These are phyloP conservation scores for Tephrocybe sp. DNA, from an alignment of 768 basidiomycete genomes.

Conservation along the genomic window DNA sequence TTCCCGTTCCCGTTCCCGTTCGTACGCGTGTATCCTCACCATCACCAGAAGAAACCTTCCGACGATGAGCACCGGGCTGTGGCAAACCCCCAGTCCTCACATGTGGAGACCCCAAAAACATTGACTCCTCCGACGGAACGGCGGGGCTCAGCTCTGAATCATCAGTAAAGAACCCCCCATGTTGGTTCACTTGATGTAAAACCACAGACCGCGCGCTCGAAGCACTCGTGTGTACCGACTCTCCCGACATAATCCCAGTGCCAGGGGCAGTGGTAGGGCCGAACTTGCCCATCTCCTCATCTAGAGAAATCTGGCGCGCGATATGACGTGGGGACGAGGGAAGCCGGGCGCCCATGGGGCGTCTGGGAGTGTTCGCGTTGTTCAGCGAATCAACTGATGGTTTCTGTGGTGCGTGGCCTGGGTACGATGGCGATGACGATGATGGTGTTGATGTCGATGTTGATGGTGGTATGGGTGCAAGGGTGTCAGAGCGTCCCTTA, in stretches of 20 bases:
- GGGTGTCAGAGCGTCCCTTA: not conserved
- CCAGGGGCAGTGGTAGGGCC: too few species aligned
- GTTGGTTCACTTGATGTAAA: too few species aligned
- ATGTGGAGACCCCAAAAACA: constrained; percentile 5
- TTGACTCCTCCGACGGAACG: constrained; percentile 5
- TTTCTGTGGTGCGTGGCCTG: not conserved
- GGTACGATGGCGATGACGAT: too few species aligned
- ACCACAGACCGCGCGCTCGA: too few species aligned
- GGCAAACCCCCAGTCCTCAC: too few species aligned
- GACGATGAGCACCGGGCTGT: too few species aligned
- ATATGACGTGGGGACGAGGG: constrained; percentile 1
- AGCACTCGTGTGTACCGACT: not conserved
- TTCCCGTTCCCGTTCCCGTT: too few species aligned
- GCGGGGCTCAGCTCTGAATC: constrained; percentile 1
- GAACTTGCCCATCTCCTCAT: not conserved
- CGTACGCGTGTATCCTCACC: too few species aligned
- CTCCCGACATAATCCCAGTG: not conserved
- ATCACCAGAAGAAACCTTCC: too few species aligned
- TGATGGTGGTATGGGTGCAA: not conserved
- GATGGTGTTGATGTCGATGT: not conserved
- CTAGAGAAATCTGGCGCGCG: constrained; percentile 5
- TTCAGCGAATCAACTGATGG: not conserved
- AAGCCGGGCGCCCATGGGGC: constrained; percentile 7
- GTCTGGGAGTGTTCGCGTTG: not conserved
- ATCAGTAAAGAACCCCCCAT: too few species aligned